Percentiles rank a stretch among this genome's conserved stretches.
phyloP scores from a whole-genome alignment of 805 yeast species.

The Pichia ethanolica region DNA sequence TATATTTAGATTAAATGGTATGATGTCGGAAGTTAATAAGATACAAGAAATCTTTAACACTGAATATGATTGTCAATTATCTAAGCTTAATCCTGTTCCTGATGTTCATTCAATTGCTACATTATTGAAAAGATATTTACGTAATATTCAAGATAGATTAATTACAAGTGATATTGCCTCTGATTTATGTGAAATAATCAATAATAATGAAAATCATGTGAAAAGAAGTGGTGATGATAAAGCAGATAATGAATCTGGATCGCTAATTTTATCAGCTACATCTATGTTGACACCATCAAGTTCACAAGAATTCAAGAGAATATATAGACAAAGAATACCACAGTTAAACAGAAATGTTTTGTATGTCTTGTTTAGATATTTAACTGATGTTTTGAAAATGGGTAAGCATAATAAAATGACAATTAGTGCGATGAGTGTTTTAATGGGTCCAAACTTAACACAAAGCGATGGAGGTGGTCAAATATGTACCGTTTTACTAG shows the following conservation, averaged over 20 bases:
- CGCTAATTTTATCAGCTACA: not conserved
- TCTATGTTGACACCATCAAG: not conserved
- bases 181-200: constrained; percentile 30
- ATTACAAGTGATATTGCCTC: constrained; percentile 40
- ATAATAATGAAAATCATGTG: not conserved
- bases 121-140: constrained; percentile 67
- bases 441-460: constrained; percentile 31
- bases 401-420: constrained; percentile 75
- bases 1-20: constrained; percentile 83
- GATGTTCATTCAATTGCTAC: constrained; percentile 89
- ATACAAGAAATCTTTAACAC: constrained; percentile 64
- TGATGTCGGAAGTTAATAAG: constrained; percentile 64
- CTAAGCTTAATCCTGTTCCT: constrained; percentile 35
- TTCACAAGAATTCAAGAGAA: constrained; percentile 16
- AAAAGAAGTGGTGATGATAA: constrained; percentile 18
- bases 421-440: constrained; percentile 48
- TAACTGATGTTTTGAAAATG: constrained; percentile 56
- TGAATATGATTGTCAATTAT: constrained; percentile 62
- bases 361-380: constrained; percentile 57
- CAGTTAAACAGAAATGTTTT: constrained; percentile 51
- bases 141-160: constrained; percentile 70
- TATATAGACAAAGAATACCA: constrained; percentile 40
- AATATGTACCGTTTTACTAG: constrained; percentile 23
- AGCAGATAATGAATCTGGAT: not conserved
- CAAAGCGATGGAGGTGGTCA: constrained; percentile 29